Conservation (phyloP, 164 flowering plant species). For the Piper longum region DNA sequence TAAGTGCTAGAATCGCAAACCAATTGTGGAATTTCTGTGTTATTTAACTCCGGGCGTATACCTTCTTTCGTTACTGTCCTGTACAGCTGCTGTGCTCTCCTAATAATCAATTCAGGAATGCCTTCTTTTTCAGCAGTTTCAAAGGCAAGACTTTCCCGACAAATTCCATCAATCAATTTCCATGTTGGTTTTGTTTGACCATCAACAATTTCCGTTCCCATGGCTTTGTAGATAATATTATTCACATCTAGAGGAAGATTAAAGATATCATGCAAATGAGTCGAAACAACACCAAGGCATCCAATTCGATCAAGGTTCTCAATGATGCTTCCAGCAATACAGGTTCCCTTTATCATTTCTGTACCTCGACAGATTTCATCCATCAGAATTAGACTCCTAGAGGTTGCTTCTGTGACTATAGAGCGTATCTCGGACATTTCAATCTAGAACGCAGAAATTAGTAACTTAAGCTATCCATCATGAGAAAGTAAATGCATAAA, state of each 20-base stretch:
- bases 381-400: constrained; percentile 81
- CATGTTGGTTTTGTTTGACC: constrained; percentile 78
- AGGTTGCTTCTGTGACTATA: constrained; percentile 43
- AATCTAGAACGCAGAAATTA: constrained; percentile 26
- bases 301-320: constrained; percentile 73
- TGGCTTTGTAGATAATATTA: constrained; percentile 57
- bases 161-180: constrained; percentile 78
- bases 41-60: constrained; percentile 5
- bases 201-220: constrained; percentile 58
- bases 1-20: constrained; percentile 1
- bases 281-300: constrained; percentile 87
- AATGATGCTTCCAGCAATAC: constrained; percentile 90
- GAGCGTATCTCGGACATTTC: constrained; percentile 96
- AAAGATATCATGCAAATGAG: constrained; percentile 88
- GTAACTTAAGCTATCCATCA: not conserved
- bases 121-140: constrained; percentile 94
- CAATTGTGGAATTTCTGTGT: constrained; percentile 2
- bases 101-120: constrained; percentile 50
- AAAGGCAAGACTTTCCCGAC: constrained; percentile 93
- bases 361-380: constrained; percentile 99
- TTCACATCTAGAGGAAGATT: constrained; percentile 48
- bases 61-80: constrained; percentile 26
- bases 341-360: constrained; percentile 92
- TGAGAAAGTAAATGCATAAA: too few relatives aligned
- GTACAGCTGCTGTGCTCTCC: constrained; percentile 77